Conservation (phyloP, 139 green algal genomes). For the Chlamydomonas eustigma region DNA sequence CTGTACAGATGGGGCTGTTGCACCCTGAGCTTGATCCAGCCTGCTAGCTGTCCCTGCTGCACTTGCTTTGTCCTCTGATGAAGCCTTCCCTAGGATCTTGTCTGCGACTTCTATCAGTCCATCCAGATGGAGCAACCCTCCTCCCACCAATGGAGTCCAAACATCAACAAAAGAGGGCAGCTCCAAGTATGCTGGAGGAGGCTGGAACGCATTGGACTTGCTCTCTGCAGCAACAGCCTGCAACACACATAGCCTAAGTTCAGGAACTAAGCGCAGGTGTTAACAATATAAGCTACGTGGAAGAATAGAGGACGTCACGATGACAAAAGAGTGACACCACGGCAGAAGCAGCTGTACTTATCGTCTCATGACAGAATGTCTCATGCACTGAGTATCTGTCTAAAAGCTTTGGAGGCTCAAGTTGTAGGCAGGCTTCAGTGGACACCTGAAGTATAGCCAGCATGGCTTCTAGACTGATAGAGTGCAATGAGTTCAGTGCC, state of each 20-base stretch:
- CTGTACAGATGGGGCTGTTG: not conserved
- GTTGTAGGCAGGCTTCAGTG: too few relatives aligned
- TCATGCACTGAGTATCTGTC: too few relatives aligned
- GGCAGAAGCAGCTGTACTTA: too few relatives aligned
- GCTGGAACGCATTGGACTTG: slow-evolving; percentile 19
- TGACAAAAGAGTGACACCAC: too few relatives aligned
- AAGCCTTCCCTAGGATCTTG: slow-evolving; percentile 3
- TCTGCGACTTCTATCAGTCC: slow-evolving; percentile 19
- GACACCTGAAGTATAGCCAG: slow-evolving; percentile 69
- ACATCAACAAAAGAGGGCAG: slow-evolving; percentile 44
- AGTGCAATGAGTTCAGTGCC: slow-evolving; percentile 65
- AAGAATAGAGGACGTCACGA: too few relatives aligned
- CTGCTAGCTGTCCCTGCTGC: not conserved
- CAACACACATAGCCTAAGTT: too few relatives aligned
- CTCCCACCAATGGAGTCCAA: slow-evolving; percentile 26
- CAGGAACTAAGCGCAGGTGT: too few relatives aligned
- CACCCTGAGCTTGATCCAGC: not conserved
- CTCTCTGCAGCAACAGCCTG: slow-evolving; percentile 23
- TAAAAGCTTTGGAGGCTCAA: too few relatives aligned
- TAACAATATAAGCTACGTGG: too few relatives aligned
- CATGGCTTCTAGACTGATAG: slow-evolving; percentile 84
- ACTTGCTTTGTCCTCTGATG: not conserved
- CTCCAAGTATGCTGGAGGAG: slow-evolving; percentile 29
- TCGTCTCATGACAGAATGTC: too few relatives aligned
- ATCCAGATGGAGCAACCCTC: slow-evolving; percentile 28